phyloP scores from a whole-genome alignment of 2,329 filamentous ascomycete genomes.

The Beauveria brongniartii region DNA sequence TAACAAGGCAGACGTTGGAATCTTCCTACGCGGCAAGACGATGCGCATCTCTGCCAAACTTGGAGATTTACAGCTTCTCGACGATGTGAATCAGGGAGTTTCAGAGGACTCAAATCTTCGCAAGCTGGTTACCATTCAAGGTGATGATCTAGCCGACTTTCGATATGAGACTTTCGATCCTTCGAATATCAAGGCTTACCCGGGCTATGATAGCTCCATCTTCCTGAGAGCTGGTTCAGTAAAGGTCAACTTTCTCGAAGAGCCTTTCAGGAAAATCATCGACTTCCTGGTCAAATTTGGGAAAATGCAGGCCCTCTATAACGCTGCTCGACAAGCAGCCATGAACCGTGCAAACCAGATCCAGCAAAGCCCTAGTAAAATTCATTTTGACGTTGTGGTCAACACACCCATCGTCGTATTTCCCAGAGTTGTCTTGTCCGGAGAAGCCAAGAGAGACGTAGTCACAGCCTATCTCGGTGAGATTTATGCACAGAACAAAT shows the following conservation, averaged over 20 bases:
- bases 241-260: slow-evolving; percentile 93
- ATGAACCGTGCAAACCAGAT: slow-evolving; percentile 89
- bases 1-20: slow-evolving; percentile 82
- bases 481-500: slow-evolving; percentile 93
- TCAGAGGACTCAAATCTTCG: slow-evolving; percentile 72
- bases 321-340: slow-evolving; percentile 89
- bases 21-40: slow-evolving; percentile 76
- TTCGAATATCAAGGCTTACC: slow-evolving; percentile 62
- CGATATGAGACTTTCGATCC: slow-evolving; percentile 93
- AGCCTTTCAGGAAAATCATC: slow-evolving; percentile 96
- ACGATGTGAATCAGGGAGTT: slow-evolving; percentile 89
- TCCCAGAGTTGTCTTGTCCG: slow-evolving; percentile 66
- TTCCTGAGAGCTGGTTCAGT: slow-evolving; percentile 88
- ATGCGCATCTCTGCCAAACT: slow-evolving; percentile 84
- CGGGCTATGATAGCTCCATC: slow-evolving; percentile 89
- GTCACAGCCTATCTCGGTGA: slow-evolving; percentile 92
- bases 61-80: slow-evolving; percentile 79
- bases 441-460: slow-evolving; percentile 65
- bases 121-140: slow-evolving; percentile 87
- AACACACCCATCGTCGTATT: slow-evolving; percentile 97
- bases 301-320: slow-evolving; percentile 99
- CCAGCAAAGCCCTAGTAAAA: slow-evolving; percentile 79
- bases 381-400: slow-evolving; percentile 89
- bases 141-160: slow-evolving; percentile 92
- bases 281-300: slow-evolving; percentile 98